Percentiles rank a stretch among this genome's conserved stretches.
Conservation (phyloP, 495 filamentous ascomycete genomes). For the Parmelia sp. region DNA sequence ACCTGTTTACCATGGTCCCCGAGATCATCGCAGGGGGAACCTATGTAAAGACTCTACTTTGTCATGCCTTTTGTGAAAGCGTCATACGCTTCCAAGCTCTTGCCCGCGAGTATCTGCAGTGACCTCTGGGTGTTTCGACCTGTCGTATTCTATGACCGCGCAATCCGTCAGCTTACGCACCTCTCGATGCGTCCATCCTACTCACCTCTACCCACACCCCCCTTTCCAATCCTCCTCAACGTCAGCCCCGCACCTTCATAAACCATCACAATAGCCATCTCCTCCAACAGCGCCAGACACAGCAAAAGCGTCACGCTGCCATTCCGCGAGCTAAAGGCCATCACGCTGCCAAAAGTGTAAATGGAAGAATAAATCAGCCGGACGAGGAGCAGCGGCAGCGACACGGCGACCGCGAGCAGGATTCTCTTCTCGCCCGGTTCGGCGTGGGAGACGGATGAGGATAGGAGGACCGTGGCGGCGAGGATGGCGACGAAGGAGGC, state of each 20-base stretch:
- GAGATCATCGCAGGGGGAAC: neutral
- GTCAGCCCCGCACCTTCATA: neutral
- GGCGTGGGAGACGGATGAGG: neutral
- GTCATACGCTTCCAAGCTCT: neutral
- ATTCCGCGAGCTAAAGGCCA: neutral
- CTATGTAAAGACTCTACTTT: neutral
- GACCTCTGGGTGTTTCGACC: neutral
- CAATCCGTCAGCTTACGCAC: neutral
- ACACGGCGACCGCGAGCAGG: neutral
- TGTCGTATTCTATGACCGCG: neutral
- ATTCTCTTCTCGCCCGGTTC: neutral
- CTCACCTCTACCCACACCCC: neutral
- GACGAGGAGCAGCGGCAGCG: neutral
- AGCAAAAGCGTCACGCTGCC: neutral
- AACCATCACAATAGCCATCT: neutral
- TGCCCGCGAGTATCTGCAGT: neutral
- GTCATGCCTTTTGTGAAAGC: neutral
- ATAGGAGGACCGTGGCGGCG: slow-evolving; percentile 23
- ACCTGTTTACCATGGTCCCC: too few species aligned
- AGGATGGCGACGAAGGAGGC: slow-evolving; percentile 29
- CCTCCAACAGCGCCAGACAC: neutral
- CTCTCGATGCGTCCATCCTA: neutral
- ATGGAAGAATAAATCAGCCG: neutral
- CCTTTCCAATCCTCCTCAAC: neutral
- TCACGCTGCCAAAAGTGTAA: neutral